Base-by-base conservation (phyloP, 2,329 filamentous ascomycete genomes). In the Dothideomycetes sp. region DNA sequence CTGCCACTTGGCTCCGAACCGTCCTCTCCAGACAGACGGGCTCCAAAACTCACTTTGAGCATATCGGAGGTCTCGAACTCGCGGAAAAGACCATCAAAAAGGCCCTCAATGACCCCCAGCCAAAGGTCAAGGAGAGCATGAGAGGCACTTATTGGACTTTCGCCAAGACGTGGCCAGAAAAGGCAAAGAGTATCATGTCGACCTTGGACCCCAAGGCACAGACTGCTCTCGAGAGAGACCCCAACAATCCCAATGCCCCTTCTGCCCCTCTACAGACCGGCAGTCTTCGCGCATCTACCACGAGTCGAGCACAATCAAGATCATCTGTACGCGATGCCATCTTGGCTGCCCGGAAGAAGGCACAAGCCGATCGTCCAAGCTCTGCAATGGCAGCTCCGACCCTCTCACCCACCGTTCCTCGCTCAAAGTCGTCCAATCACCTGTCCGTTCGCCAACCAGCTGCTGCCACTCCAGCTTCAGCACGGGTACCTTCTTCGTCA, bases 11-110 rank as follows among this genome's bases (percentile, higher is more conserved):
- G 91, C 64, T 96, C 19, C 84, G 80, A 60, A 93, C 81, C 1
- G 61, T 96, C 15, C 64, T 98, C 30, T 79, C 73, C 49, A 84
- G 85, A 51, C 84, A 93, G 56, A 66, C 75, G 1, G 71, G 76
- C 46, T 84, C 94, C 61, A 94, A 87, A 63, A 75, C 68, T 46
- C 79, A 86, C 31, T 70, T 96, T 44, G 89, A 96, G 57, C 85
- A 93, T 54, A 75, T 75, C 1, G 88, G 87, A 31, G 85, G 87
- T 3, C 63, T 94, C 15, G 87, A 94, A 10, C 54, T 85, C 19
- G 74, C 94, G 11, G 86, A 94, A 48, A 94, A 93, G 60, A 85
- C 82, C 49, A 76, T 98, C 54, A 87, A 82, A 59, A 93, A 87
- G 57, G 84, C 89, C 1, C 70, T 98, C n/a, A 71, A 70, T 16